Evolutionary conservation across 306 rosid genomes (phyloP).

Genomic region (Begonia peltatifolia): DNA sequence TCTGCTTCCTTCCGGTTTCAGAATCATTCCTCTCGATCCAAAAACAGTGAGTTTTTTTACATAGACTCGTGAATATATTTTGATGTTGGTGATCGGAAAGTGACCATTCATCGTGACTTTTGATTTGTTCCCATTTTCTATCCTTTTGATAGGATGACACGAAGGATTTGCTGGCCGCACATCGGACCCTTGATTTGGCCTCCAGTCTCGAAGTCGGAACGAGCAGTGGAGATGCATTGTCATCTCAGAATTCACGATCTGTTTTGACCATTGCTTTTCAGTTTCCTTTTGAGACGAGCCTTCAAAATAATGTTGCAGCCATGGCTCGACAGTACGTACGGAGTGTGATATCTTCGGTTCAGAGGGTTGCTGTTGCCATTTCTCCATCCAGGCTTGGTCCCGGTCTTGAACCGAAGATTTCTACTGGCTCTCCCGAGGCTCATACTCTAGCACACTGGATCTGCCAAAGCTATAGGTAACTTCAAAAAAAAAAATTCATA

Average conservation of each 20-base stretch:
- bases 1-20: slow-evolving; percentile 89
- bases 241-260: slow-evolving; percentile 52
- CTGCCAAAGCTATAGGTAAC: slow-evolving; percentile 78
- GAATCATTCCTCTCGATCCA: slow-evolving; percentile 79
- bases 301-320: slow-evolving; percentile 65
- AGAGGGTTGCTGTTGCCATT: slow-evolving; percentile 92
- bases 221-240: slow-evolving; percentile 30
- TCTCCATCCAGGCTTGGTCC: slow-evolving; percentile 69
- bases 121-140: not conserved
- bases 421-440: slow-evolving; percentile 86
- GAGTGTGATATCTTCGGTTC: slow-evolving; percentile 77
- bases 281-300: slow-evolving; percentile 69
- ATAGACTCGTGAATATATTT: too few species aligned
- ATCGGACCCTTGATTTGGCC: slow-evolving; percentile 72
- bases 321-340: slow-evolving; percentile 93
- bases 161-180: slow-evolving; percentile 40
- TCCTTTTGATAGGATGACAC: slow-evolving; percentile 39
- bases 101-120: not conserved
- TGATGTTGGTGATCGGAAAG: too few species aligned
- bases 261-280: slow-evolving; percentile 95
- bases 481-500: not conserved
- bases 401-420: slow-evolving; percentile 44
- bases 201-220: slow-evolving; percentile 83
- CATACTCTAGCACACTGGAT: slow-evolving; percentile 81
- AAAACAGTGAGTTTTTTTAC: slow-evolving; percentile 43